Evolutionary conservation across 1,139 yeast species (phyloP), one percentile per base, ranked within the genome.

Genomic region (Geotrichum citri-aurantii): DNA sequence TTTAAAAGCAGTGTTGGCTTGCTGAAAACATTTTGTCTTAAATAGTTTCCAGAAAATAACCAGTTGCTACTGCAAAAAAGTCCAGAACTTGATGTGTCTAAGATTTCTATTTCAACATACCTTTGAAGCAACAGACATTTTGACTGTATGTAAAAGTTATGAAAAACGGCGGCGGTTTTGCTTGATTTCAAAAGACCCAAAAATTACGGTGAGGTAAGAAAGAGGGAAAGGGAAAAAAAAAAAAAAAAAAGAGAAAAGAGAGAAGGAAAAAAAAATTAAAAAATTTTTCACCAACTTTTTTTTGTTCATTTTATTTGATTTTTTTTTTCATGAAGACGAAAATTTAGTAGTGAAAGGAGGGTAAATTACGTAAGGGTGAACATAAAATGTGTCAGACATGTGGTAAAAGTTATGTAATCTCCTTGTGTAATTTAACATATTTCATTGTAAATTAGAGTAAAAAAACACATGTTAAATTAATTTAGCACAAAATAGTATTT

Each of bases 81-180:
- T 26, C 29, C 29, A 7, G 29, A 26, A 7, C 29, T 26, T 26
- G 29, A n/a, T n/a, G n/a, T n/a, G n/a, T n/a, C n/a, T n/a, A n/a
- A n/a, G n/a, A 23, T 14, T 17, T 27, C n/a, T 48, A 11, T 33
- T 33, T 33, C 40, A 33, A 61, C 67, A 52, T 61, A 67, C 70
- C 66, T 65, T 66, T 54, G 70, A 66, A 62, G 69, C 68, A 61
- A 66, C 69, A 59, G 70, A 67, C 70, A 67, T 67, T 52, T 59
- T 46, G 55, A 40, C 58, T 50, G 52, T 47, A 21, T 46, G 54
- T 55, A 29, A 47, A 31, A 48, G 8, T 24, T 55, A 26, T 48
- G 48, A 37, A 53, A 40, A 21, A 29, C 31, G 33, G 47, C 50
- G 44, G 26, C 40, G 46, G 47, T 52, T 48, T 52, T 33, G 40